Evolutionary conservation across 805 yeast species (phyloP).

Genomic region (Candida broadrunensis): DNA sequence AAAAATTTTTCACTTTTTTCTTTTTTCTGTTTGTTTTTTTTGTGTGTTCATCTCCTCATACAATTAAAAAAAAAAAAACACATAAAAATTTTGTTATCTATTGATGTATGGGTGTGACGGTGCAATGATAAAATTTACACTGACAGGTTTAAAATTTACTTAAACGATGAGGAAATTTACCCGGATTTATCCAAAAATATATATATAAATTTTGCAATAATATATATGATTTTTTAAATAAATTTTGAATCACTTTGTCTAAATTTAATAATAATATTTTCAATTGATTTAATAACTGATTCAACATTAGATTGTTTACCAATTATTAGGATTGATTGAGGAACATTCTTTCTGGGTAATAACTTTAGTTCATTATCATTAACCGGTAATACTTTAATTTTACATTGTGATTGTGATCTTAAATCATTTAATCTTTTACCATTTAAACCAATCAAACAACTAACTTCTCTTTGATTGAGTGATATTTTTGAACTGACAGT

Average conservation of each 20-base stretch:
- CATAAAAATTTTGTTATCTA: no score
- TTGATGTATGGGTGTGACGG: no score
- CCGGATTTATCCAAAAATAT: no score
- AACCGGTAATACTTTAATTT: slow-evolving; percentile 16
- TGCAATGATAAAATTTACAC: no score
- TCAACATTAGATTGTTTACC: slow-evolving; percentile 15
- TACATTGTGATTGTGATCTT: slow-evolving; percentile 19
- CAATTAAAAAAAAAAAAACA: no score
- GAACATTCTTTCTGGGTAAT: slow-evolving; percentile 10
- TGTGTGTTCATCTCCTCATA: no score
- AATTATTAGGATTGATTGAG: slow-evolving; percentile 14
- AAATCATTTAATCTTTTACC: slow-evolving; percentile 21
- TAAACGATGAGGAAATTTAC: not conserved
- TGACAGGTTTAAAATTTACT: not conserved
- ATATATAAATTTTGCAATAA: slow-evolving; percentile 1
- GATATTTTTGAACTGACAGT: not conserved
- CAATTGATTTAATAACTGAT: slow-evolving; percentile 11
- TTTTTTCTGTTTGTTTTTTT: no score
- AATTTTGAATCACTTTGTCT: slow-evolving; percentile 3
- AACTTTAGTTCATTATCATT: not conserved
- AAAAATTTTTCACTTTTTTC: slow-evolving; percentile 7
- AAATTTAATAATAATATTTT: slow-evolving; percentile 5
- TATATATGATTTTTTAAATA: not conserved
- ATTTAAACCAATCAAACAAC: slow-evolving; percentile 21
- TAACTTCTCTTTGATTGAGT: slow-evolving; percentile 17